These are phyloP conservation scores for Citrullus mucosospermus DNA, from an alignment of 306 rosid genomes.

Conservation along the genomic window DNA sequence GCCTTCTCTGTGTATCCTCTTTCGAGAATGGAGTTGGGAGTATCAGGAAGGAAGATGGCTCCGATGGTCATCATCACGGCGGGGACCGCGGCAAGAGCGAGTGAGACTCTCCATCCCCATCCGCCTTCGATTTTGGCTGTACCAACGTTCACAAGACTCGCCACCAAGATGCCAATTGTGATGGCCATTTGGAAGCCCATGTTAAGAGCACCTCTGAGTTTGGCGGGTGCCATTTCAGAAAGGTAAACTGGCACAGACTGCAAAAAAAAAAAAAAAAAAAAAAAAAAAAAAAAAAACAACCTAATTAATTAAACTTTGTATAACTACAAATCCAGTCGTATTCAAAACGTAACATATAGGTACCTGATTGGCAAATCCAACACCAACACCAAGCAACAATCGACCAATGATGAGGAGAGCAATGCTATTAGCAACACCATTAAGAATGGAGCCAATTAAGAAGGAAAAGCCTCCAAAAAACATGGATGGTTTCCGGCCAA, in stretches of 20 bases:
- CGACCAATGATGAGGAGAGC: conserved; percentile 31
- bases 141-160: conserved; percentile 1
- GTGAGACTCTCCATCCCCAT: conserved; percentile 14
- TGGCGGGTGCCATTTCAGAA: conserved; percentile 35
- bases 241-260: conserved; percentile 32
- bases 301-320: too few species aligned
- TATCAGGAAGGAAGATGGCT: conserved; percentile 6
- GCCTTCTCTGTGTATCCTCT: conserved; percentile 9
- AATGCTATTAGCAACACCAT: conserved; percentile 28
- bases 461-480: conserved; percentile 37
- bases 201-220: conserved; percentile 41
- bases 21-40: conserved; percentile 12
- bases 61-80: conserved; percentile 13
- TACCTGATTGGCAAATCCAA: conserved; percentile 53
- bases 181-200: conserved; percentile 35
- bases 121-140: conserved; percentile 5
- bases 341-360: too few species aligned
- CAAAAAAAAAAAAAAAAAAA: too few species aligned
- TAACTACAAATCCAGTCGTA: too few species aligned
- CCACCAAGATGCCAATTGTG: conserved; percentile 11
- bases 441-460: conserved; percentile 31
- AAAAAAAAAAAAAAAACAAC: too few species aligned
- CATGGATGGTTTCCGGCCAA: conserved; percentile 34
- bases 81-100: conserved; percentile 9
- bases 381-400: conserved; percentile 49